phyloP scores from a whole-genome alignment of 1,284 basidiomycete genomes.

The Neonothopanus nambi region DNA sequence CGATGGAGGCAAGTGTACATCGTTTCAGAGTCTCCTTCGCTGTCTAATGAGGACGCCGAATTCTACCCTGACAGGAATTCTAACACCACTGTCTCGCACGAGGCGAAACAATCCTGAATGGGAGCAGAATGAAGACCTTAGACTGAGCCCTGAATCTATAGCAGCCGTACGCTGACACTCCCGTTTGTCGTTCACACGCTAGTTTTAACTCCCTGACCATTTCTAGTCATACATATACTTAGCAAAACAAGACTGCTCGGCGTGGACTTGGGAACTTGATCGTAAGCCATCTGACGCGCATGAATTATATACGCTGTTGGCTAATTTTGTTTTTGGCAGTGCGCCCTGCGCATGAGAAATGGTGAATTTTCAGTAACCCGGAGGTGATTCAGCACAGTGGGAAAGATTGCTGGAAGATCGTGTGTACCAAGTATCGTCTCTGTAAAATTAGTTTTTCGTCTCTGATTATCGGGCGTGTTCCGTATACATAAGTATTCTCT shows the following conservation, averaged over 20 bases:
- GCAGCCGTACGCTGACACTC: conserved; percentile 48
- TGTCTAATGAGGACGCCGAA: background rate
- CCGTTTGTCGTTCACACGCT: conserved; percentile 16
- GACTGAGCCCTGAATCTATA: conserved; percentile 64
- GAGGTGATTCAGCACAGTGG: no score
- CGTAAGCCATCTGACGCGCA: no score
- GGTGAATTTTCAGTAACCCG: no score
- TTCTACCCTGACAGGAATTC: conserved; percentile 34
- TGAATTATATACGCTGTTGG: no score
- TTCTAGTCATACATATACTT: conserved; percentile 12
- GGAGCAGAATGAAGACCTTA: conserved; percentile 45
- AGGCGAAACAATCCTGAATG: conserved; percentile 37
- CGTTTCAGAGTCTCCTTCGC: no score
- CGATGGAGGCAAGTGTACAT: conserved; percentile 47
- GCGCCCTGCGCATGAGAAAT: conserved; percentile 47
- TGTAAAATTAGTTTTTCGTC: no score
- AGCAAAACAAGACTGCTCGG: conserved; percentile 2
- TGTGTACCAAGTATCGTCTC: no score
- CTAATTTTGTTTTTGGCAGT: conserved; percentile 28
- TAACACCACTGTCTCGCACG: conserved; percentile 43
- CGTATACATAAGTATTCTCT: no score
- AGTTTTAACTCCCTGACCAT: background rate
- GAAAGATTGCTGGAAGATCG: no score
- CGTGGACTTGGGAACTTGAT: conserved; percentile 7
- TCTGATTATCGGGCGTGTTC: no score